Evolutionary conservation across 768 basidiomycete genomes (phyloP), one percentile per base, ranked within the genome.

Genomic region (Brasilioporus rufonigricans): DNA sequence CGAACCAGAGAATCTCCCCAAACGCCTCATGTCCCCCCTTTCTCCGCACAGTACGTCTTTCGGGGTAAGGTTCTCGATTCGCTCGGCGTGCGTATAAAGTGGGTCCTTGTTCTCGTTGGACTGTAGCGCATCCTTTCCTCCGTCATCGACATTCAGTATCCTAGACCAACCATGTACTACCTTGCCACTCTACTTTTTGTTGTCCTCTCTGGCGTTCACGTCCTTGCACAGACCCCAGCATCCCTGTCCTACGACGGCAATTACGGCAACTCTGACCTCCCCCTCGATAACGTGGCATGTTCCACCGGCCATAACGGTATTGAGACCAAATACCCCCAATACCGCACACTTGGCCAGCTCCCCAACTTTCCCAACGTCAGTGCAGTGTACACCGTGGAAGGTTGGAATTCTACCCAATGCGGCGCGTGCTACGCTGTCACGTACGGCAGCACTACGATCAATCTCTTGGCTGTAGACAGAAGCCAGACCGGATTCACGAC

Each of bases 391-490:
- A 65, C 64, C 33, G 60, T 73, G 23, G 18, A 44, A 13, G 61
- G 64, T 0, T 69, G 29, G 36, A 45, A 64, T 57, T 67, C 67
- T 1, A 1, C 68, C 0, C 38, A 52, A 16, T 74, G 71, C 27
- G 71, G 71, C 11, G 12, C 59, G 3, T 73, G 71, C 52, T 74
- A 74, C 43, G 52, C 58, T 4, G 57, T 74, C 35, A 67, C 64
- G 10, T 73, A 62, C 46, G 52, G 45, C 0, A 14, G 33, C 33
- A 33, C 33, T 12, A 79, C 67, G 47, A 71, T 86, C 65, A 76
- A 77, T 47, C 66, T 86, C 14, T 58, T 81, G 10, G 87, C 80
- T 2, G 74, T 87, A 38, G 87, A 89, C 58, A 67, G 69, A 53
- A 73, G 84, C 13, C 51, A 31, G 33, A 31, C 40, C 2, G 77